Evolutionary conservation across 106 monocot species (phyloP).

Genomic region (Ottelia alismoides): DNA sequence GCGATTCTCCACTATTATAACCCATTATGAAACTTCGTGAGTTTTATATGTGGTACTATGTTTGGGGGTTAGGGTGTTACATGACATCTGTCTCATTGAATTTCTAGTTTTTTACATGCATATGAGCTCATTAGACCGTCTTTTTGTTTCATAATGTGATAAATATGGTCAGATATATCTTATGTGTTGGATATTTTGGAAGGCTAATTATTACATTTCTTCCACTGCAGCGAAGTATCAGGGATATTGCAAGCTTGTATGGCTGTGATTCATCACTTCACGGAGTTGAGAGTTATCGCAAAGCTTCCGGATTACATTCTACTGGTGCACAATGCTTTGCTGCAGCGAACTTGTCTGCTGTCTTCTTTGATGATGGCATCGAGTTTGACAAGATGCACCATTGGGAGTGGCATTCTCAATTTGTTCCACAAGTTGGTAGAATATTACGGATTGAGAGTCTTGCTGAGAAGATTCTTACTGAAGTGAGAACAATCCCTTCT

Average conservation of each 20-base stretch:
- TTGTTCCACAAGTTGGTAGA: conserved; percentile 73
- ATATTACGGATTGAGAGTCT: conserved; percentile 72
- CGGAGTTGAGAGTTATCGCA: conserved; percentile 49
- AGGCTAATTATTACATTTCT: no score
- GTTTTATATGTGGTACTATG: no score
- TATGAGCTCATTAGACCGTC: no score
- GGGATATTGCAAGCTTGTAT: conserved; percentile 72
- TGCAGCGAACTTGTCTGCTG: conserved; percentile 63
- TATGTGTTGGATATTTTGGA: no score
- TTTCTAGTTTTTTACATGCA: no score
- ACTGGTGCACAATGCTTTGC: conserved; percentile 61
- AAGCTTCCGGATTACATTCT: conserved; percentile 34
- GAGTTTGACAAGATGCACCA: conserved; percentile 77
- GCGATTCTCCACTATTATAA: no score
- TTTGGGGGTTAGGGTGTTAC: no score
- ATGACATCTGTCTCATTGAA: no score
- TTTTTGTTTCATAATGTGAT: no score
- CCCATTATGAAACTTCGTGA: no score
- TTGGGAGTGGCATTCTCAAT: conserved; percentile 58
- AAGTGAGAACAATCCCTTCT: conserved; percentile 31
- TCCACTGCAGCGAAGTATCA: conserved; percentile 67
- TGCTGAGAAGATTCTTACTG: conserved; percentile 87
- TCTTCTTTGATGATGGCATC: conserved; percentile 87
- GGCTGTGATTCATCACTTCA: conserved; percentile 44
- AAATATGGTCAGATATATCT: no score